A percentile compares a stretch with the other conserved stretches of the same genome.
Conservation (phyloP, 768 basidiomycete species). For the Tylopilus subfusipes region DNA sequence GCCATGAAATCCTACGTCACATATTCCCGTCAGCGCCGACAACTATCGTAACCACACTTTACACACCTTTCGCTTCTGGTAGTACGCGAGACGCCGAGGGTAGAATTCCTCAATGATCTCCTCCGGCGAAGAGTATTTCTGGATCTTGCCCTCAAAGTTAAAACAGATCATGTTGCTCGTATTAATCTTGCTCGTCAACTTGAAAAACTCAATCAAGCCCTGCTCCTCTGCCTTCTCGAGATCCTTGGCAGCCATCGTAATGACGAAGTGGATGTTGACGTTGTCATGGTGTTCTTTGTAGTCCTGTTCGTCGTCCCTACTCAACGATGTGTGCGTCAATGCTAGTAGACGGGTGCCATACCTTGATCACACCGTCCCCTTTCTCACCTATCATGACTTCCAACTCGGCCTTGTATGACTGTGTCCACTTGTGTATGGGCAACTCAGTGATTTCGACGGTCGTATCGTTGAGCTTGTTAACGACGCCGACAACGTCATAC, state of each 20-base stretch:
- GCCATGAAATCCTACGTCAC: conserved; percentile 72
- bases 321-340: not conserved
- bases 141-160: conserved; percentile 94
- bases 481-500: conserved; percentile 75
- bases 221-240: conserved; percentile 87
- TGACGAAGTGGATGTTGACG: conserved; percentile 81
- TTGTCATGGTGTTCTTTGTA: conserved; percentile 98
- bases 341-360: conserved; percentile 21
- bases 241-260: conserved; percentile 76
- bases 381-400: conserved; percentile 90
- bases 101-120: conserved; percentile 94
- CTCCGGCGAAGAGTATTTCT: conserved; percentile 85
- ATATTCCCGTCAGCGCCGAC: not conserved
- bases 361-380: conserved; percentile 78
- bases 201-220: conserved; percentile 89
- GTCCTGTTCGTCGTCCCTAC: conserved; percentile 51
- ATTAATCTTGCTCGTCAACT: conserved; percentile 75
- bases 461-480: conserved; percentile 74
- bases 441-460: conserved; percentile 94
- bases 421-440: conserved; percentile 94
- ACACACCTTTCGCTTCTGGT: conserved; percentile 92
- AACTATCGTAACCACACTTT: not conserved
- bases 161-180: conserved; percentile 99
- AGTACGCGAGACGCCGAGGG: conserved; percentile 80
- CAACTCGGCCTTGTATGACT: conserved; percentile 86